These are phyloP conservation scores for Geranium brycei DNA, from an alignment of 345 rosid species.

Conservation along the genomic window DNA sequence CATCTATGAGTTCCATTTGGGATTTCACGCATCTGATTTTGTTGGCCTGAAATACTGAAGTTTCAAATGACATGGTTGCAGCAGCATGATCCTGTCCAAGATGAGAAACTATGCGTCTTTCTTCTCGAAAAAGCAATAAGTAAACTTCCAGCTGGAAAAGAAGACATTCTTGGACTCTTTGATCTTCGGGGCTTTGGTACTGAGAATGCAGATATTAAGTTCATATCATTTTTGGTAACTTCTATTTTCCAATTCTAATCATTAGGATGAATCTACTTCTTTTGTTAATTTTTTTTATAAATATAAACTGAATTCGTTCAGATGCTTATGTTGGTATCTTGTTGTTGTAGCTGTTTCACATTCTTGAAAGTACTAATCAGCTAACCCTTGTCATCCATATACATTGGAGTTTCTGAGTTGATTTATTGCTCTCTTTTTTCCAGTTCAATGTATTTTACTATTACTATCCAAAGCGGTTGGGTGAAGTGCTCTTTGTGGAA, in stretches of 20 bases:
- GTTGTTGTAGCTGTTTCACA: background rate
- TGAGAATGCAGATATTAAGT: slow-evolving; percentile 61
- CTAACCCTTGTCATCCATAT: background rate
- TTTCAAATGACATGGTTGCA: slow-evolving; percentile 18
- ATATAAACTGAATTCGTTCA: too few species aligned
- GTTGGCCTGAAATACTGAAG: slow-evolving; percentile 2
- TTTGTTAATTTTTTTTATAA: background rate
- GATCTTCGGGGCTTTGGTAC: slow-evolving; percentile 67
- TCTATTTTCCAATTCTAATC: slow-evolving; percentile 1
- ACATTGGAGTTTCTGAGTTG: slow-evolving; percentile 4
- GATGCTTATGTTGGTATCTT: background rate
- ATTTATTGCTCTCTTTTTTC: slow-evolving; percentile 8
- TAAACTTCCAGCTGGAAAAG: slow-evolving; percentile 58
- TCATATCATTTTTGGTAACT: slow-evolving; percentile 66
- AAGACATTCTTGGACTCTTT: slow-evolving; percentile 58
- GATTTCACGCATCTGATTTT: background rate
- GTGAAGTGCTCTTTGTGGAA: slow-evolving; percentile 77
- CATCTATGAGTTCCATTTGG: background rate
- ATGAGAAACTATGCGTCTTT: slow-evolving; percentile 68
- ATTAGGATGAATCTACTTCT: background rate
- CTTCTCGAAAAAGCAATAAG: slow-evolving; percentile 65
- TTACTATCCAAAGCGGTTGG: slow-evolving; percentile 81
- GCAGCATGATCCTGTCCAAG: slow-evolving; percentile 53
- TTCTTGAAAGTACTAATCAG: background rate
- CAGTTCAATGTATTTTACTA: slow-evolving; percentile 85